Conservation (phyloP, 2,329 filamentous ascomycete genomes). For the Aspergillus caelatus region DNA sequence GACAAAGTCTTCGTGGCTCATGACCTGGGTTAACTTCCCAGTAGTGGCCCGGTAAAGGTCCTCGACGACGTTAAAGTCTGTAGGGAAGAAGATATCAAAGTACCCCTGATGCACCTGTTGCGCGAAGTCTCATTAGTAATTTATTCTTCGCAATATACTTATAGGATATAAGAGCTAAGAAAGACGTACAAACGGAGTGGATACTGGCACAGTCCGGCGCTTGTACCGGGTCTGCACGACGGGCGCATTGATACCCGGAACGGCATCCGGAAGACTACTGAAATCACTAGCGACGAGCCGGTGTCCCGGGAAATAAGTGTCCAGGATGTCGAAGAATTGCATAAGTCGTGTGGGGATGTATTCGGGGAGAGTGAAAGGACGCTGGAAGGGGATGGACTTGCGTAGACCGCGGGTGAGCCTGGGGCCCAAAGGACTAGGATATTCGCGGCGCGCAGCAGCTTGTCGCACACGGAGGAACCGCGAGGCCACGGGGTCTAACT, state of each 20-base stretch:
- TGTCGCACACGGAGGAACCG: conserved; percentile 85
- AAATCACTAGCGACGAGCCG: conserved; percentile 90
- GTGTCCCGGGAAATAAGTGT: conserved; percentile 86
- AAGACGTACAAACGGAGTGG: conserved; percentile 79
- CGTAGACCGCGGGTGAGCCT: conserved; percentile 63
- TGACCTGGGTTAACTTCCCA: conserved; percentile 83
- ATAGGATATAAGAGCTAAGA: not conserved
- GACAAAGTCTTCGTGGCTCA: conserved; percentile 89
- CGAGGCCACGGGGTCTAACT: conserved; percentile 78
- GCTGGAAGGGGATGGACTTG: conserved; percentile 67
- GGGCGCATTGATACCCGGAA: conserved; percentile 83
- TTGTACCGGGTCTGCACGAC: conserved; percentile 95
- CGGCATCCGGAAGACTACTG: conserved; percentile 78
- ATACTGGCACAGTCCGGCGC: conserved; percentile 82
- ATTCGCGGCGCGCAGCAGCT: conserved; percentile 60
- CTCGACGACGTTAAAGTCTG: conserved; percentile 88
- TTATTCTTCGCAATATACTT: not conserved
- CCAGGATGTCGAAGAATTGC: conserved; percentile 93
- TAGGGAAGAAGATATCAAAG: conserved; percentile 98
- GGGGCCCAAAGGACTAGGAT: conserved; percentile 49
- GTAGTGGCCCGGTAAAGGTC: conserved; percentile 91
- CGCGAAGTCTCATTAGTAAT: conserved; percentile 10
- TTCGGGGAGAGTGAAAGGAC: conserved; percentile 80
- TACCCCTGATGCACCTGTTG: conserved; percentile 91
- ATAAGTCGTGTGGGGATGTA: conserved; percentile 94